Percentiles rank a stretch among this genome's conserved stretches.
Conservation (phyloP, 768 basidiomycete species). For the Imleria badia region DNA sequence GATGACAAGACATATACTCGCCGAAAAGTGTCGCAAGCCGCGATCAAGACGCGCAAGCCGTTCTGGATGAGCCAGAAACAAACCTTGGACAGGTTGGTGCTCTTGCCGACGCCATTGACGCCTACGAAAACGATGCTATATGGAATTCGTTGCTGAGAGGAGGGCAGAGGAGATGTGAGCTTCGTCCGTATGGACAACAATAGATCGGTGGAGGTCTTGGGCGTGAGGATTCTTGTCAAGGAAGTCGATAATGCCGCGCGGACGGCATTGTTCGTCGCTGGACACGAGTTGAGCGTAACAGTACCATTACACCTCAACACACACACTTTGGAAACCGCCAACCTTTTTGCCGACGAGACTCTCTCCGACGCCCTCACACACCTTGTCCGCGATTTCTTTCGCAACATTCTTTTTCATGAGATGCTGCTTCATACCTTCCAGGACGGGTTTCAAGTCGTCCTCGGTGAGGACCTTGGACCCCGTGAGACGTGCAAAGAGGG, state of each 20-base stretch:
- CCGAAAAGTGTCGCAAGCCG: constrained; percentile 98
- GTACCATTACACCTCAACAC: not conserved
- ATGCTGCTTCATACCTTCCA: constrained; percentile 96
- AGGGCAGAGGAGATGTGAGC: constrained; percentile 67
- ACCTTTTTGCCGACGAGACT: constrained; percentile 88
- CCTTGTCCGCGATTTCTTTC: constrained; percentile 89
- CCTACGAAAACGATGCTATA: constrained; percentile 97
- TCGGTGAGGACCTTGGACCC: constrained; percentile 82
- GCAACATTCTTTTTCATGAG: constrained; percentile 99
- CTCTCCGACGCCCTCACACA: constrained; percentile 93
- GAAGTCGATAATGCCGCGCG: constrained; percentile 79
- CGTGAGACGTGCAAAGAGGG: constrained; percentile 81
- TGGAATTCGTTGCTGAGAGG: constrained; percentile 76
- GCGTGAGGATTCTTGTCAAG: constrained; percentile 91
- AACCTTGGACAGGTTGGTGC: constrained; percentile 96
- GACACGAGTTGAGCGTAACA: constrained; percentile 9
- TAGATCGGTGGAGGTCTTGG: constrained; percentile 96
- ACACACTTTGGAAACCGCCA: constrained; percentile 83
- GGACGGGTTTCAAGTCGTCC: constrained; percentile 80
- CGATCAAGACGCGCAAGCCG: constrained; percentile 87
- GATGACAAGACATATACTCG: constrained; percentile 29
- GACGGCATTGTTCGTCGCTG: constrained; percentile 85
- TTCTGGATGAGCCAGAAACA: constrained; percentile 99
- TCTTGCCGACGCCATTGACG: constrained; percentile 98
- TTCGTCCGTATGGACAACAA: constrained; percentile 91